Conservation (phyloP, 1,284 basidiomycete species). For the Ganoderma sinense region DNA sequence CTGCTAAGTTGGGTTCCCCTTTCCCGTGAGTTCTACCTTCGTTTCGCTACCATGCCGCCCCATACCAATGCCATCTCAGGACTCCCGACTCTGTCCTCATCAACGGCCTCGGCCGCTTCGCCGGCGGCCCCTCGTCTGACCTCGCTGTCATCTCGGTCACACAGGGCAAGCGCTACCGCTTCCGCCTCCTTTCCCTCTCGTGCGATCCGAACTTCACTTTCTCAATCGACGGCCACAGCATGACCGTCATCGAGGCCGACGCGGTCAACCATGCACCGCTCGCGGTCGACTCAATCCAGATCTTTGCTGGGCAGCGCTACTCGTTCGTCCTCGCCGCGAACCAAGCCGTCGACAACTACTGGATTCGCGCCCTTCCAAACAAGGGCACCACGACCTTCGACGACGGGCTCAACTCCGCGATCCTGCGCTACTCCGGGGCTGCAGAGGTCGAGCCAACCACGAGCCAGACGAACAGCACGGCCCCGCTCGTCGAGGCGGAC, state of each 20-base stretch:
- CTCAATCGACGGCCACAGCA: constrained; percentile 46
- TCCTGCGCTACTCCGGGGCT: constrained; percentile 45
- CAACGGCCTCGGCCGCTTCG: constrained; percentile 52
- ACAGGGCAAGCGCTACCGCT: constrained; percentile 46
- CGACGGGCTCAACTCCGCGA: constrained; percentile 46
- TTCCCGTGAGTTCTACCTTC: constrained; percentile 25
- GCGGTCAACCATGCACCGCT: constrained; percentile 42
- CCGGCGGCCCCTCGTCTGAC: constrained; percentile 25
- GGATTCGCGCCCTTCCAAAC: constrained; percentile 40
- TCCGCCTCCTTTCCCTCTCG: constrained; percentile 58
- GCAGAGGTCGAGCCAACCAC: constrained; percentile 50
- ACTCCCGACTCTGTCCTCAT: constrained; percentile 49
- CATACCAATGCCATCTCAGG: neutral
- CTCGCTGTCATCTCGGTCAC: constrained; percentile 43
- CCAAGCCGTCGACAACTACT: constrained; percentile 18
- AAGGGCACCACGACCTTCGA: constrained; percentile 38
- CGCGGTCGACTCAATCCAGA: constrained; percentile 40
- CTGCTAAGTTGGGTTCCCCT: constrained; percentile 17
- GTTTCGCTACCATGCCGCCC: too few species aligned
- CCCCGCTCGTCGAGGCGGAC: constrained; percentile 37
- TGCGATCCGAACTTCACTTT: constrained; percentile 44
- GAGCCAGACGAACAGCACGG: constrained; percentile 29
- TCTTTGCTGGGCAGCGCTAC: too few species aligned
- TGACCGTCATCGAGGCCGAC: constrained; percentile 48
- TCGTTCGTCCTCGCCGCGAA: constrained; percentile 39